Percentiles rank a stretch among this genome's conserved stretches.
phyloP scores from a whole-genome alignment of 495 filamentous ascomycete genomes.

The Xylaria intraflava region DNA sequence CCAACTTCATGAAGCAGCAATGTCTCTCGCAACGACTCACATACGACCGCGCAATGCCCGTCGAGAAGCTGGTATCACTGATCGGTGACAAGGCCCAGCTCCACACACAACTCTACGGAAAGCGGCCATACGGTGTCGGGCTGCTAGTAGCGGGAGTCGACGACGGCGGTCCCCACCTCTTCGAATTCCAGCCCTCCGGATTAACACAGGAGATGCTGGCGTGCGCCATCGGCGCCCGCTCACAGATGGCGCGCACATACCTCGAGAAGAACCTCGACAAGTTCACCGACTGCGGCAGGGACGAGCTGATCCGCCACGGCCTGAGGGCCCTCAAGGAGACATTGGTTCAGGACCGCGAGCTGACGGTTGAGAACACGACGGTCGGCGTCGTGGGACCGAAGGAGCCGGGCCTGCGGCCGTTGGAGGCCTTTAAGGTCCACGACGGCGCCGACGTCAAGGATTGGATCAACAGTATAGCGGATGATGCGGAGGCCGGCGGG shows the following conservation, averaged over 20 bases:
- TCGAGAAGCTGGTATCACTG: constrained; percentile 77
- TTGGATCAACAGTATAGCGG: constrained; percentile 61
- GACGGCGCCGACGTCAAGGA: constrained; percentile 82
- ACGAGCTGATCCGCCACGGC: constrained; percentile 87
- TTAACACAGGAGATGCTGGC: constrained; percentile 96
- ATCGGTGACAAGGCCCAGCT: constrained; percentile 95
- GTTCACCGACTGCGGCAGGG: constrained; percentile 63
- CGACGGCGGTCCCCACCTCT: constrained; percentile 86
- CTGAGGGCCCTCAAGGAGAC: constrained; percentile 90
- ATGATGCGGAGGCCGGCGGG: constrained; percentile 47
- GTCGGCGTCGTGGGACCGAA: constrained; percentile 72
- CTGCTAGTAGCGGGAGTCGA: constrained; percentile 91
- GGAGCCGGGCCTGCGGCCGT: constrained; percentile 46
- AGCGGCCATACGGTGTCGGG: constrained; percentile 93
- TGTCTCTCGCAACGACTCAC: constrained; percentile 90
- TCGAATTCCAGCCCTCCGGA: constrained; percentile 95
- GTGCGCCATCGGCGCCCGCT: constrained; percentile 89
- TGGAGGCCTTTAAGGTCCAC: constrained; percentile 84
- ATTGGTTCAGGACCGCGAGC: constrained; percentile 90
- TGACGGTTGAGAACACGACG: constrained; percentile 93
- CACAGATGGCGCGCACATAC: constrained; percentile 96
- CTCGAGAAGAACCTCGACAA: constrained; percentile 82
- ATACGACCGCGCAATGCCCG: constrained; percentile 85
- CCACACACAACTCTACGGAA: constrained; percentile 96
- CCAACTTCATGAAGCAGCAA: constrained; percentile 99